Conservation (phyloP, 805 yeast species). For the Lipomyces starkeyi region DNA sequence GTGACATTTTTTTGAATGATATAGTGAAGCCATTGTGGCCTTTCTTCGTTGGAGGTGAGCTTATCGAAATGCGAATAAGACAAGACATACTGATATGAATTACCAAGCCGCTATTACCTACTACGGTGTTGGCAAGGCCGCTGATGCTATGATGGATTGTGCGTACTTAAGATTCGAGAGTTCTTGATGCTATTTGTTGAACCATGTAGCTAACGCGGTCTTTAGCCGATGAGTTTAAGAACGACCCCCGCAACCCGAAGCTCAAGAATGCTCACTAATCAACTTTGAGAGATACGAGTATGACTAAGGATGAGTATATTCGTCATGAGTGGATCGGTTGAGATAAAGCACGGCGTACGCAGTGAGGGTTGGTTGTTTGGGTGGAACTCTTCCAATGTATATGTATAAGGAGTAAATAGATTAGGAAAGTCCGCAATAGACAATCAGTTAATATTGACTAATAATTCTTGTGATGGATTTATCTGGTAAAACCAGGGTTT, state of each 20-base stretch:
- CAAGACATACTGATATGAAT: neutral
- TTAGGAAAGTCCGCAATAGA: too few species aligned
- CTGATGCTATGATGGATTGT: slow-evolving; percentile 70
- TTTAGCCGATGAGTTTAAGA: slow-evolving; percentile 69
- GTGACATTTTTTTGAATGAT: slow-evolving; percentile 2
- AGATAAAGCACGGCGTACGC: too few species aligned
- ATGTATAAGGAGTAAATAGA: too few species aligned
- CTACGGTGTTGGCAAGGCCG: slow-evolving; percentile 72
- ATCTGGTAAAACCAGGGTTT: too few species aligned
- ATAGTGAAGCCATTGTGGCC: slow-evolving; percentile 82
- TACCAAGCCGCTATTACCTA: slow-evolving; percentile 59
- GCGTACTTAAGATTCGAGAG: slow-evolving; percentile 21
- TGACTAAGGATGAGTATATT: neutral
- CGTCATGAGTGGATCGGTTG: neutral
- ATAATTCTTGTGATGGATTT: too few species aligned
- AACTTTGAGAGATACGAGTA: neutral
- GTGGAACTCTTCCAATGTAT: too few species aligned
- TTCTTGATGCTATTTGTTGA: neutral
- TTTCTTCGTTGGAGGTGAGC: slow-evolving; percentile 79
- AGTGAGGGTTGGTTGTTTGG: too few species aligned
- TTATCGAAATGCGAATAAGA: slow-evolving; percentile 37
- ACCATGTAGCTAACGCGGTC: neutral
- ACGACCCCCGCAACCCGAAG: slow-evolving; percentile 96
- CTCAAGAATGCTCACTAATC: slow-evolving; percentile 47
- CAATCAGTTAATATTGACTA: too few species aligned